phyloP scores from a whole-genome alignment of 805 yeast species.

The Phaffomyces thermotolerans region DNA sequence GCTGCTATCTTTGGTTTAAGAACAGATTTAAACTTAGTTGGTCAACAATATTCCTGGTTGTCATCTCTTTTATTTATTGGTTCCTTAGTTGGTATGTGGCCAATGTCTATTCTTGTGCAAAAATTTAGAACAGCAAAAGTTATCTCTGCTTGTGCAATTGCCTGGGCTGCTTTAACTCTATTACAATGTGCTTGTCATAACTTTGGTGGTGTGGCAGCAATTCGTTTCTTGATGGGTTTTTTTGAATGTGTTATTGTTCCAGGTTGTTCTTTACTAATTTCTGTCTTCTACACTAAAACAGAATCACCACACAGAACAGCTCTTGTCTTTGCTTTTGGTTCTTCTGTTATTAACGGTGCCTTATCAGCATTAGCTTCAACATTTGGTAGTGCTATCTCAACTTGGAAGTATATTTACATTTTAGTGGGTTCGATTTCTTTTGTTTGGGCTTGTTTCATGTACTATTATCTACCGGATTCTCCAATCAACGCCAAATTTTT shows the following conservation, averaged over 20 bases:
- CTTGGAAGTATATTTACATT: slow-evolving; percentile 47
- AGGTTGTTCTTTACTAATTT: slow-evolving; percentile 32
- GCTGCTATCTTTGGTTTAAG: slow-evolving; percentile 42
- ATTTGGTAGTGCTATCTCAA: slow-evolving; percentile 24
- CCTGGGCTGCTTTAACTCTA: slow-evolving; percentile 18
- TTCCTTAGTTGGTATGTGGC: slow-evolving; percentile 36
- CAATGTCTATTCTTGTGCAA: slow-evolving; percentile 24
- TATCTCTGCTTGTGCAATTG: slow-evolving; percentile 16
- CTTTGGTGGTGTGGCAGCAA: slow-evolving; percentile 32
- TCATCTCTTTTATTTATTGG: slow-evolving; percentile 36
- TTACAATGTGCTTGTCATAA: slow-evolving; percentile 29
- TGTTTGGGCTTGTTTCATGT: slow-evolving; percentile 24
- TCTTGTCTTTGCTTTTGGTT: slow-evolving; percentile 37
- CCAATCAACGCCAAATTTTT: slow-evolving; percentile 39
- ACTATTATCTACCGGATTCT: slow-evolving; percentile 38
- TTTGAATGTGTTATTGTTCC: slow-evolving; percentile 34
- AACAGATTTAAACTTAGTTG: slow-evolving; percentile 32
- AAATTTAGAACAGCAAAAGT: slow-evolving; percentile 20
- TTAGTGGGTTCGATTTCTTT: slow-evolving; percentile 44
- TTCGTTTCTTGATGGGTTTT: slow-evolving; percentile 41
- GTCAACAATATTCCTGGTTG: slow-evolving; percentile 34
- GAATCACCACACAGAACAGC: slow-evolving; percentile 38
- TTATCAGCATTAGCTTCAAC: slow-evolving; percentile 39
- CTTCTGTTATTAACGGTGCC: slow-evolving; percentile 21
- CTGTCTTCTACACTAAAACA: slow-evolving; percentile 33